Evolutionary conservation across 1,284 basidiomycete genomes (phyloP).

Genomic region (Ustilago vetiveriae): DNA sequence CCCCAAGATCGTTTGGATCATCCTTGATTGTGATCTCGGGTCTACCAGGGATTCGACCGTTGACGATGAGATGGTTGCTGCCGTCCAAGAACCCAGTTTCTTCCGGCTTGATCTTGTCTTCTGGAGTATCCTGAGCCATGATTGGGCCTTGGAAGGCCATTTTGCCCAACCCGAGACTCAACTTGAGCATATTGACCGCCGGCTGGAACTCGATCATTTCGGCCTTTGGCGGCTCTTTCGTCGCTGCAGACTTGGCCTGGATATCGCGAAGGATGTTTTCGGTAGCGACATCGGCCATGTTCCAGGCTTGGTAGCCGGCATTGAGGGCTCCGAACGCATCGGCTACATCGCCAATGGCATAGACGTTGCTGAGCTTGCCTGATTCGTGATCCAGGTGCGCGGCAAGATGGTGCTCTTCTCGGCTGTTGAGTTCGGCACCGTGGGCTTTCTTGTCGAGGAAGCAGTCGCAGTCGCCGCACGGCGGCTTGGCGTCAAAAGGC

Average conservation of each 20-base stretch:
- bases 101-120: slow-evolving; percentile 17
- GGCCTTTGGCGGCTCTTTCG: not conserved
- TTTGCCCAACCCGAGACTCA: slow-evolving; percentile 59
- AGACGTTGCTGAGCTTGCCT: slow-evolving; percentile 53
- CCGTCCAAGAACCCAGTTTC: slow-evolving; percentile 29
- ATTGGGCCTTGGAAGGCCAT: slow-evolving; percentile 59
- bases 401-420: slow-evolving; percentile 25
- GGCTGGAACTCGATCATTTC: slow-evolving; percentile 55
- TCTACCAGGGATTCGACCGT: slow-evolving; percentile 30
- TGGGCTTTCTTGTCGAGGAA: slow-evolving; percentile 64
- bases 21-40: slow-evolving; percentile 56
- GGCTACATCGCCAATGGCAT: slow-evolving; percentile 64
- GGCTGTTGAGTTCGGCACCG: slow-evolving; percentile 23
- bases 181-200: slow-evolving; percentile 60
- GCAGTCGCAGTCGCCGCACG: slow-evolving; percentile 66
- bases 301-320: slow-evolving; percentile 66
- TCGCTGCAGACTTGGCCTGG: slow-evolving; percentile 16
- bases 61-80: slow-evolving; percentile 14
- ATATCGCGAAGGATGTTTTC: slow-evolving; percentile 63
- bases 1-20: slow-evolving; percentile 60
- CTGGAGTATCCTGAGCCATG: slow-evolving; percentile 25
- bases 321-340: slow-evolving; percentile 66
- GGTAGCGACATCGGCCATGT: slow-evolving; percentile 64
- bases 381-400: slow-evolving; percentile 18
- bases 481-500: slow-evolving; percentile 55